phyloP scores from a whole-genome alignment of 768 basidiomycete species.

The Podaxis sp. region DNA sequence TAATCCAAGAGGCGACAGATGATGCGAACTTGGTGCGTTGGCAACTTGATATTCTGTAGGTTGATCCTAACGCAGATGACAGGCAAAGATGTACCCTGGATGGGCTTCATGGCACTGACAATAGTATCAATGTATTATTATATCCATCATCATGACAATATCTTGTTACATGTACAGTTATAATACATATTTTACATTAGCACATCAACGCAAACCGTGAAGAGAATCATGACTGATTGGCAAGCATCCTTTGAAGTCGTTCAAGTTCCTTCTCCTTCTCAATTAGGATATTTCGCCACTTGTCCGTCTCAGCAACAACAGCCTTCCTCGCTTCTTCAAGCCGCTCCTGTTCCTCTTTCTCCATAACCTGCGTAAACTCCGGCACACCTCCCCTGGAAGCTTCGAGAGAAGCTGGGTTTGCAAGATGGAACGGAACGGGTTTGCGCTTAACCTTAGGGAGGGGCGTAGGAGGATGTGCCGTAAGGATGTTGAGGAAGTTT shows the following conservation, averaged over 20 bases:
- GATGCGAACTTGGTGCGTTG: constrained; percentile 56
- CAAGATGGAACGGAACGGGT: constrained; percentile 72
- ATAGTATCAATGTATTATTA: neutral
- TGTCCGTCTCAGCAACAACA: constrained; percentile 75
- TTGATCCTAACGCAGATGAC: constrained; percentile 17
- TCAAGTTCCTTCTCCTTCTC: constrained; percentile 85
- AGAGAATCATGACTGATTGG: constrained; percentile 10
- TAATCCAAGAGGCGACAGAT: constrained; percentile 89
- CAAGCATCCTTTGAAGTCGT: constrained; percentile 61
- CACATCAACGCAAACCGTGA: neutral
- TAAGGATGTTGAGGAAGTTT: constrained; percentile 79
- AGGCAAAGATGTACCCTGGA: constrained; percentile 90
- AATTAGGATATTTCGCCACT: constrained; percentile 62
- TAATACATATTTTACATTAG: constrained; percentile 7
- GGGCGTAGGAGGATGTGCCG: constrained; percentile 79
- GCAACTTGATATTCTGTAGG: neutral
- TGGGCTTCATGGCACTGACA: constrained; percentile 81
- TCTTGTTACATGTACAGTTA: constrained; percentile 3
- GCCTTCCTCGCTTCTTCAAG: constrained; percentile 74
- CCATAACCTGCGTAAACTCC: constrained; percentile 86
- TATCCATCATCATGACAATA: constrained; percentile 8
- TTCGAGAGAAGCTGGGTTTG: constrained; percentile 61
- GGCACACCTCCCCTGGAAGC: constrained; percentile 69
- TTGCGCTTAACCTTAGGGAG: constrained; percentile 63
- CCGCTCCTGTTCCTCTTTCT: constrained; percentile 79